Evolutionary conservation across 2,329 filamentous ascomycete species (phyloP).

Genomic region (Beauveria medogensis): DNA sequence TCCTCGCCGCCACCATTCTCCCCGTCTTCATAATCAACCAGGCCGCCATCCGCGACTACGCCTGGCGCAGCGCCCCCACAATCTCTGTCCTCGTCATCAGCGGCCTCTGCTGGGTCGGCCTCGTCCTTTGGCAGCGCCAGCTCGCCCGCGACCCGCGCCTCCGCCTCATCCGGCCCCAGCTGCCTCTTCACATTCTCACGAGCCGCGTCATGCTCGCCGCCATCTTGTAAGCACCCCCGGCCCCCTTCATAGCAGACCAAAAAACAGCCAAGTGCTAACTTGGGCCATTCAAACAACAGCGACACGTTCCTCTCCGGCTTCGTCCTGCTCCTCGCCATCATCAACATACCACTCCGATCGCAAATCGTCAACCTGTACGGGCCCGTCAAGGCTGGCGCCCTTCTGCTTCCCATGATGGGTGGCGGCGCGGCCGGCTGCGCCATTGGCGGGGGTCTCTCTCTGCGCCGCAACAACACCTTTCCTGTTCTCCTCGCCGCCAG

Average conservation of each 20-base stretch:
- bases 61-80: conserved; percentile 16
- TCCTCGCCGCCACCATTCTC: conserved; percentile 15
- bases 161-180: conserved; percentile 13
- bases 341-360: conserved; percentile 18
- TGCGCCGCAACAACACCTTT: conserved; percentile 15
- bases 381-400: conserved; percentile 16
- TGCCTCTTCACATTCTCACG: conserved; percentile 15
- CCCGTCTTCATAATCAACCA: conserved; percentile 19
- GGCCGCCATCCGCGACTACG: conserved; percentile 15
- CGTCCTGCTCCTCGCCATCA: conserved; percentile 15
- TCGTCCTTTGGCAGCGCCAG: conserved; percentile 16
- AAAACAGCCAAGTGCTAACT: neutral
- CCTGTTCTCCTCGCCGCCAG: conserved; percentile 15
- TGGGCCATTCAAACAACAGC: neutral
- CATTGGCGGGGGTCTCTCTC: conserved; percentile 14
- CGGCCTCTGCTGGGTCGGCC: conserved; percentile 15
- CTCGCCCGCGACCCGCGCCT: conserved; percentile 11
- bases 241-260: no score
- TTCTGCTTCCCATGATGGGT: conserved; percentile 18
- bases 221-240: conserved; percentile 7
- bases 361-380: conserved; percentile 18
- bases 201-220: conserved; percentile 16
- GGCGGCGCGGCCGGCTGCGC: conserved; percentile 15
- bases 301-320: conserved; percentile 17
- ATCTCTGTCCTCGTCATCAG: conserved; percentile 14